phyloP scores from a whole-genome alignment of 2,329 filamentous ascomycete genomes.

The Ambrosiella xylebori region DNA sequence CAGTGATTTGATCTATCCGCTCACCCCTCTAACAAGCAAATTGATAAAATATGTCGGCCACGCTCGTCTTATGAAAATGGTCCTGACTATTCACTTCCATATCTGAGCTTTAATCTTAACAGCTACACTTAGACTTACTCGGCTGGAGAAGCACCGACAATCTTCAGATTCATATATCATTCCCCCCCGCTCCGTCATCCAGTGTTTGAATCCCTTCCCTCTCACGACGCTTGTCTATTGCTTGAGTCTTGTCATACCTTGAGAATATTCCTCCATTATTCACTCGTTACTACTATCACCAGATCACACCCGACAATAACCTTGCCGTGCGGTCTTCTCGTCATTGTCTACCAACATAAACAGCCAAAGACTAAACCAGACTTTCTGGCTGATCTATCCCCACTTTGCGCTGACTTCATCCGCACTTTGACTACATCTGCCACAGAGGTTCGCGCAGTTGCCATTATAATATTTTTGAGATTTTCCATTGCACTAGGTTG shows the following conservation, averaged over 20 bases:
- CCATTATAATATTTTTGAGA: background rate
- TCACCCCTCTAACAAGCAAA: background rate
- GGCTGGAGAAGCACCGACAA: background rate
- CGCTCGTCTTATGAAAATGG: no score
- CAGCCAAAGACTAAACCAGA: no score
- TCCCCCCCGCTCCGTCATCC: background rate
- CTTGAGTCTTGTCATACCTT: background rate
- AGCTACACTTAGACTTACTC: background rate
- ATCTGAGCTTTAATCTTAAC: background rate
- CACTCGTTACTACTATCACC: background rate
- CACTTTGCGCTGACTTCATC: background rate
- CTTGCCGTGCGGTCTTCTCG: no score
- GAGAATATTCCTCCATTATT: background rate
- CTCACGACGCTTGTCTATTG: background rate
- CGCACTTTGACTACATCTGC: background rate
- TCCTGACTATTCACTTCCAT: no score
- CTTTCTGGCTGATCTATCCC: background rate
- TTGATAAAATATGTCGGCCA: no score
- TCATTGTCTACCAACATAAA: no score
- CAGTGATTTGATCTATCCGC: background rate
- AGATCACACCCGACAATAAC: background rate
- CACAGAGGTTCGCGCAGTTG: background rate
- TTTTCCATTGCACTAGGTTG: background rate
- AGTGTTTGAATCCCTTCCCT: background rate
- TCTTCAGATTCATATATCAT: slow-evolving; percentile 1